Conservation (phyloP, 2,329 filamentous ascomycete genomes). For the Xylariaceae sp. region DNA sequence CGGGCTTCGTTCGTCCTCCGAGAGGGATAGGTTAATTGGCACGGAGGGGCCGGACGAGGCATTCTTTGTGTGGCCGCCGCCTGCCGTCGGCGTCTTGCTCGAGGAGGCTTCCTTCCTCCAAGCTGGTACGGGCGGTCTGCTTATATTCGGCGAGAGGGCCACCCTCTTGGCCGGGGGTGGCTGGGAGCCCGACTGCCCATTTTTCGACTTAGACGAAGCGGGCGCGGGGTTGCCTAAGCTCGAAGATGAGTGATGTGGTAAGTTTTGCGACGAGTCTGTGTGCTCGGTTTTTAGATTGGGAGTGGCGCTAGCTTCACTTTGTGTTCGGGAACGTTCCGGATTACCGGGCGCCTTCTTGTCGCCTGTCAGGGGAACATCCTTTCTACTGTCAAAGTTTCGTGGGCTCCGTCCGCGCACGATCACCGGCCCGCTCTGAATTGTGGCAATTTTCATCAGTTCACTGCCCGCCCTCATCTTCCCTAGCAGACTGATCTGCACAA, state of each 20-base stretch:
- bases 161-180: constrained; percentile 54
- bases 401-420: constrained; percentile 93
- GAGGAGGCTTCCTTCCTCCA: constrained; percentile 44
- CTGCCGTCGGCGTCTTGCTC: constrained; percentile 27
- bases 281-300: constrained; percentile 38
- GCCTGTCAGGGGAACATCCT: constrained; percentile 55
- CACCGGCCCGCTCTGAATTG: constrained; percentile 88
- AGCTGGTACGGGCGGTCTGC: constrained; percentile 56
- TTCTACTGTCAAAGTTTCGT: constrained; percentile 89
- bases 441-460: constrained; percentile 74
- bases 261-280: constrained; percentile 29
- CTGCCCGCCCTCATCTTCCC: constrained; percentile 69
- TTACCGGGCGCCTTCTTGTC: constrained; percentile 51
- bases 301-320: constrained; percentile 37
- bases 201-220: constrained; percentile 39
- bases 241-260: constrained; percentile 34
- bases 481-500: constrained; percentile 81
- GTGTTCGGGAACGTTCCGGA: constrained; percentile 48
- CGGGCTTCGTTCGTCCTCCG: constrained; percentile 62
- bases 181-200: constrained; percentile 37
- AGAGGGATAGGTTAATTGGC: constrained; percentile 57
- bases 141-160: constrained; percentile 54
- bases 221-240: constrained; percentile 20
- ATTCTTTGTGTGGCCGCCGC: constrained; percentile 30
- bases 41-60: constrained; percentile 33